phyloP scores from a whole-genome alignment of 2,329 filamentous ascomycete genomes.

The Diaporthe sp. region DNA sequence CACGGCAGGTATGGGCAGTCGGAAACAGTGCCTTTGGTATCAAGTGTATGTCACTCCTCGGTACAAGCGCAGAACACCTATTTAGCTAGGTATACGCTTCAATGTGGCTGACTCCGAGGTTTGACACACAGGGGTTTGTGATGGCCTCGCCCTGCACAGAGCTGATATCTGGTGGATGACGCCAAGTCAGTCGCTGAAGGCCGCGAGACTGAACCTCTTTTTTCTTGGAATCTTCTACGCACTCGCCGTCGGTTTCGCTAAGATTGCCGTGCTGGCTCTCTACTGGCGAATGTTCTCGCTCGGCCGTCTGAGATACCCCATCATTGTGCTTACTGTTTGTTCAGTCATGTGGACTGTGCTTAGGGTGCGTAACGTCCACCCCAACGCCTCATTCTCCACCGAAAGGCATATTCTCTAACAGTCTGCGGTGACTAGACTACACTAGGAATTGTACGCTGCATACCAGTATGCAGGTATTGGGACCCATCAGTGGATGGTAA shows the following conservation, averaged over 20 bases:
- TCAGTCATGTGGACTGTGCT: not conserved
- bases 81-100: too few relatives aligned
- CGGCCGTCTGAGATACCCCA: constrained; percentile 20
- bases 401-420: not conserved
- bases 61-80: not conserved
- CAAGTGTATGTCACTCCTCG: not conserved
- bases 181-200: constrained; percentile 4
- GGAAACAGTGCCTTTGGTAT: constrained; percentile 1
- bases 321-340: not conserved
- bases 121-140: not conserved
- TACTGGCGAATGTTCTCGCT: constrained; percentile 22
- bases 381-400: too few relatives aligned
- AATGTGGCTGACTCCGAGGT: not conserved
- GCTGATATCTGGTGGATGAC: constrained; percentile 17
- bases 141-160: constrained; percentile 13
- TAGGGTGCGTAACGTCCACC: not conserved
- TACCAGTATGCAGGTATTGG: constrained; percentile 3
- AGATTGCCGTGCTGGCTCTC: constrained; percentile 14
- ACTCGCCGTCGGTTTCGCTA: not conserved
- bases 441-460: not conserved
- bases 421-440: not conserved
- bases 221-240: constrained; percentile 12
- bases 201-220: constrained; percentile 1
- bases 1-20: not conserved
- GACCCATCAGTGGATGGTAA: not conserved